Evolutionary conservation across 768 basidiomycete genomes (phyloP).

Genomic region (Hypholoma fasciculare): DNA sequence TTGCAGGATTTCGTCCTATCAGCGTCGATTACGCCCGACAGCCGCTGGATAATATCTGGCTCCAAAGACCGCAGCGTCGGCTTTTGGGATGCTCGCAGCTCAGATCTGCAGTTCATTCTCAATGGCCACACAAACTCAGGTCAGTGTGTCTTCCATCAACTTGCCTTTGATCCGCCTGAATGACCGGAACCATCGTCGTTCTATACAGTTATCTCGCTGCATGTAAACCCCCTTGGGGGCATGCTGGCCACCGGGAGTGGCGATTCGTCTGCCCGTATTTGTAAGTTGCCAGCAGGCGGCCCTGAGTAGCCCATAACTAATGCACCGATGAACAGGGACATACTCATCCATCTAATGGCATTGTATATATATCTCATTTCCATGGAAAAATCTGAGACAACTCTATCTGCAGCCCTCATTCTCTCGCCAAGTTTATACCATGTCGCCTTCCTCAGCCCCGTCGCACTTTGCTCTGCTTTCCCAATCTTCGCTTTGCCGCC

Average conservation of each 20-base stretch:
- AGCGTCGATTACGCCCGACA: slow-evolving; percentile 80
- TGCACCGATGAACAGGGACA: slow-evolving; percentile 8
- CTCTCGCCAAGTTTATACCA: too few species aligned
- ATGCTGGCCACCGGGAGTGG: slow-evolving; percentile 52
- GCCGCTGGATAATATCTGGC: slow-evolving; percentile 93
- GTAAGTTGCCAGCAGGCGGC: slow-evolving; percentile 28
- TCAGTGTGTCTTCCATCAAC: neutral
- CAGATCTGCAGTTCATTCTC: slow-evolving; percentile 84
- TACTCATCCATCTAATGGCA: slow-evolving; percentile 6
- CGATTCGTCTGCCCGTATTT: slow-evolving; percentile 51
- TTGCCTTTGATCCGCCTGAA: neutral
- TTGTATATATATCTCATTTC: neutral
- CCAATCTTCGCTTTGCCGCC: neutral
- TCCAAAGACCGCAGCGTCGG: slow-evolving; percentile 93
- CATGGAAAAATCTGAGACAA: too few species aligned
- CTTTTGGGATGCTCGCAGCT: slow-evolving; percentile 82
- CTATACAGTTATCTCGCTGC: slow-evolving; percentile 44
- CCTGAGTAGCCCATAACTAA: neutral
- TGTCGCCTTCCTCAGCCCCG: too few species aligned
- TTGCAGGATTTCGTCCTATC: slow-evolving; percentile 53
- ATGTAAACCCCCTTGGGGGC: slow-evolving; percentile 41
- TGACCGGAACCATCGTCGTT: neutral
- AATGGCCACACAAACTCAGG: slow-evolving; percentile 46
- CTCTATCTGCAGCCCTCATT: too few species aligned
- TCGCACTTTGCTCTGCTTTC: neutral